Evolutionary conservation across 257 asterid species (phyloP).

Genomic region (Solanum bulbocastanum): DNA sequence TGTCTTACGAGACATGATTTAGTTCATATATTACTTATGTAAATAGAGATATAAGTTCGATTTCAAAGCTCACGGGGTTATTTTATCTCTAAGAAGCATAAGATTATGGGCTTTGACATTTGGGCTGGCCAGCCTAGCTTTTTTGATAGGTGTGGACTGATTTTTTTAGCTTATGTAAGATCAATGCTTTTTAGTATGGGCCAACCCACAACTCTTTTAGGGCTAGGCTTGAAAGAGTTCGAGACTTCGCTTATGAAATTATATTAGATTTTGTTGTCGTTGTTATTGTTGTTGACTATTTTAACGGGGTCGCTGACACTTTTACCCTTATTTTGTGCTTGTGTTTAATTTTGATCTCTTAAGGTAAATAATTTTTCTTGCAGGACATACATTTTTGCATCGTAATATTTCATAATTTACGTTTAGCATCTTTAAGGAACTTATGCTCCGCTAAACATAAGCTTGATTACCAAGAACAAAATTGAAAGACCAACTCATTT

Average conservation of each 20-base stretch:
- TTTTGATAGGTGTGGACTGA: background rate
- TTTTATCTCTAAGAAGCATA: background rate
- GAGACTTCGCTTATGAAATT: no score
- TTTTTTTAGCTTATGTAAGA: background rate
- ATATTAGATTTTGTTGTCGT: no score
- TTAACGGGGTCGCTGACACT: background rate
- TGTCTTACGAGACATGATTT: background rate
- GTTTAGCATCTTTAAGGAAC: background rate
- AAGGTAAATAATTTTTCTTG: background rate
- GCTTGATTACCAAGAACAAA: background rate
- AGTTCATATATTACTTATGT: background rate
- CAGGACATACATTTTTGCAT: background rate
- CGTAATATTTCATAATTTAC: background rate
- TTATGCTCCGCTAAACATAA: background rate
- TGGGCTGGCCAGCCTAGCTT: background rate
- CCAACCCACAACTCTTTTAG: background rate
- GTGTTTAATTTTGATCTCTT: background rate
- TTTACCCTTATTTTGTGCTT: background rate
- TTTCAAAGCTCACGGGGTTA: background rate
- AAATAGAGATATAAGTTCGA: no score
- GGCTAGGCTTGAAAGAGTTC: background rate
- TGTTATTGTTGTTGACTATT: background rate
- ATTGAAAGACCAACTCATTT: background rate
- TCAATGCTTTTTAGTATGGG: background rate
- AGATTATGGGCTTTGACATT: background rate